Evolutionary conservation across 2,329 filamentous ascomycete species (phyloP).

Genomic region (Tolypocladium guangdongense): DNA sequence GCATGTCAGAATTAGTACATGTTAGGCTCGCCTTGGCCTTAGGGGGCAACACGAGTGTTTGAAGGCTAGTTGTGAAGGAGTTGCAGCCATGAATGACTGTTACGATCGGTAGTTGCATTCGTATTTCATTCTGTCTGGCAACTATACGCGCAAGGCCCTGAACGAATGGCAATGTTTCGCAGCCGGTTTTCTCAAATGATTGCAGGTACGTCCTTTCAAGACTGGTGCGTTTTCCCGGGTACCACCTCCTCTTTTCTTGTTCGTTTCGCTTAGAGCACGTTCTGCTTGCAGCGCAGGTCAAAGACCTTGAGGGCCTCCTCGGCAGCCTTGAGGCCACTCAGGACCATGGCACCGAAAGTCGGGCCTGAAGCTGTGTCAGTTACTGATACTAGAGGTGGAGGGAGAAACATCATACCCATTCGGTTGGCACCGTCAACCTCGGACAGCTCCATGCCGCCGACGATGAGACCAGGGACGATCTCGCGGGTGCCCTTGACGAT

Average conservation of each 20-base stretch:
- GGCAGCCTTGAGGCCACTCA: constrained; percentile 81
- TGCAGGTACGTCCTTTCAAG: background rate
- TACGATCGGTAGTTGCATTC: background rate
- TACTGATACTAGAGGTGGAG: background rate
- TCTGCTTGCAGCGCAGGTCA: constrained; percentile 67
- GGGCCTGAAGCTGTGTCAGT: constrained; percentile 32
- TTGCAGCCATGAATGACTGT: too few relatives aligned
- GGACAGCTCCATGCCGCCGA: constrained; percentile 90
- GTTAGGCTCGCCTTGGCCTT: too few relatives aligned
- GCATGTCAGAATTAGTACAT: too few relatives aligned
- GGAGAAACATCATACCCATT: constrained; percentile 48
- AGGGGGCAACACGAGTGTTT: too few relatives aligned
- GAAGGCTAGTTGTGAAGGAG: background rate
- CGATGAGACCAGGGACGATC: constrained; percentile 76
- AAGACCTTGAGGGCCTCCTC: constrained; percentile 75
- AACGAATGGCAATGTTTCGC: background rate
- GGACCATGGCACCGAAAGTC: constrained; percentile 81
- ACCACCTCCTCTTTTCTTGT: background rate
- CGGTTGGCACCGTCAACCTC: constrained; percentile 86
- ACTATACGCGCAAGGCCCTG: background rate
- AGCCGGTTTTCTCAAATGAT: background rate
- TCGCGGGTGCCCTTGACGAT: constrained; percentile 89
- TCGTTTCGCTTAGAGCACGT: constrained; percentile 37
- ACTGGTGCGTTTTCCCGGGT: background rate
- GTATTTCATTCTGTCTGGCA: constrained; percentile 3